Evolutionary conservation across 163 green algal genomes (phyloP), one percentile per base, ranked within the genome.

Genomic region (Scenedesmus sp.): DNA sequence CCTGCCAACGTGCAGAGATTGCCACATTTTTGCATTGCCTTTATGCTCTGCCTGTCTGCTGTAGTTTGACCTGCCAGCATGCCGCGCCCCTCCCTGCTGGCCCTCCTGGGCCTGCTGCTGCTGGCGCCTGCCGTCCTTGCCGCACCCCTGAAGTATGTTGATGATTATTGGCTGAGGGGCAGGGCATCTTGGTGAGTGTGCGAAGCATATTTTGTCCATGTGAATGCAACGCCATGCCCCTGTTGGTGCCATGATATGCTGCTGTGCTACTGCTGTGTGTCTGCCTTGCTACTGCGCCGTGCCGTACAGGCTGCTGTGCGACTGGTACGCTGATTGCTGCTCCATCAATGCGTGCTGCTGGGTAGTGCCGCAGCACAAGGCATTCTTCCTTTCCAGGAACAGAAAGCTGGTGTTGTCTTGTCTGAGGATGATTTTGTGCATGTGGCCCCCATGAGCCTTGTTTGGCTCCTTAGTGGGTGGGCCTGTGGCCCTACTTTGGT

Each of bases 81-180:
- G 78, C 24, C 16, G 42, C 78, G 40, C 15, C 35, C 43, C 22
- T 33, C 78, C 24, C 24, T 84, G 22, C 22, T 35, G 43, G 33
- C 78, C 24, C n/a, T 84, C 26, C 78, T 84, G 40, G 33, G 22
- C 5, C 44, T 88, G 51, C 13, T 73, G 83, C 83, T 89, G 83
- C 40, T 80, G 37, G 22, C 44, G 37, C 22, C 22, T 3, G 26
- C 59, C 13, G 37, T 15, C 33, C 40, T 35, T n/a, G 68, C 65
- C 42, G 86, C 86, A 1, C 72, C 72, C 22, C 2, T 83, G 51
- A 40, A 91, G 53, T 53, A 81, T 72, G 86, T 85, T 3, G n/a
- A 42, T 33, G 73, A 78, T 35, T 91, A 91, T 35, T 91, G 86
- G 86, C 76, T 83, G 35, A 40, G 59, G 30, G 86, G 86, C 51